phyloP scores from a whole-genome alignment of 257 asterid species.

The Ophiorrhiza pumila region DNA sequence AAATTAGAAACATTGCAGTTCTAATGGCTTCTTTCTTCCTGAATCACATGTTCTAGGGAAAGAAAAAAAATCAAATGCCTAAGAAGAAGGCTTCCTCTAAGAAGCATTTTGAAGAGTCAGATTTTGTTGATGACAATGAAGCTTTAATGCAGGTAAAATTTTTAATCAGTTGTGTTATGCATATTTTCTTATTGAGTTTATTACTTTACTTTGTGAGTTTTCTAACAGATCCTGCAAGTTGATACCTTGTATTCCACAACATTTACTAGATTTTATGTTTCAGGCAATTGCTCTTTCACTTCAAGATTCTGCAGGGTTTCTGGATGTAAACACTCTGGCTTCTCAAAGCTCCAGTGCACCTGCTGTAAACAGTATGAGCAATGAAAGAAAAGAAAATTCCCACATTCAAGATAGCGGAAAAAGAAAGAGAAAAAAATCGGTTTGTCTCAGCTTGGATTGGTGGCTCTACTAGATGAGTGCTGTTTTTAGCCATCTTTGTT shows the following conservation, averaged over 20 bases:
- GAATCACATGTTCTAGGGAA: slow-evolving; percentile 42
- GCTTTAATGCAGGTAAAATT: slow-evolving; percentile 63
- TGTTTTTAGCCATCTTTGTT: slow-evolving; percentile 7
- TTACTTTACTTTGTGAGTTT: not conserved
- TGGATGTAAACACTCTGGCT: slow-evolving; percentile 28
- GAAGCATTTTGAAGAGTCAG: slow-evolving; percentile 36
- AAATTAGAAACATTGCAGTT: not conserved
- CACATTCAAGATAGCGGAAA: slow-evolving; percentile 37
- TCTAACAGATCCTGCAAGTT: not conserved
- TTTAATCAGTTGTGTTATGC: not conserved
- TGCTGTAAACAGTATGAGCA: slow-evolving; percentile 12
- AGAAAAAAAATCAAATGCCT: slow-evolving; percentile 38
- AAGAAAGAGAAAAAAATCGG: slow-evolving; percentile 65
- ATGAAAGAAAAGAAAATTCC: slow-evolving; percentile 28
- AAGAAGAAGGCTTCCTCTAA: slow-evolving; percentile 39
- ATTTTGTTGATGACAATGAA: slow-evolving; percentile 68
- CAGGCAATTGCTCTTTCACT: slow-evolving; percentile 93
- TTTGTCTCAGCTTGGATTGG: slow-evolving; percentile 32
- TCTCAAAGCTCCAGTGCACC: slow-evolving; percentile 24
- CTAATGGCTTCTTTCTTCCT: slow-evolving; percentile 9
- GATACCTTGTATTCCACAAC: slow-evolving; percentile 1
- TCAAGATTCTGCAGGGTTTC: slow-evolving; percentile 48
- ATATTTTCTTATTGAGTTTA: slow-evolving; percentile 12
- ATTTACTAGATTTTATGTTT: slow-evolving; percentile 9
- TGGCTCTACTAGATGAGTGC: slow-evolving; percentile 14